Evolutionary conservation across 345 rosid species (phyloP).

Genomic region (Pelargonium nanum): DNA sequence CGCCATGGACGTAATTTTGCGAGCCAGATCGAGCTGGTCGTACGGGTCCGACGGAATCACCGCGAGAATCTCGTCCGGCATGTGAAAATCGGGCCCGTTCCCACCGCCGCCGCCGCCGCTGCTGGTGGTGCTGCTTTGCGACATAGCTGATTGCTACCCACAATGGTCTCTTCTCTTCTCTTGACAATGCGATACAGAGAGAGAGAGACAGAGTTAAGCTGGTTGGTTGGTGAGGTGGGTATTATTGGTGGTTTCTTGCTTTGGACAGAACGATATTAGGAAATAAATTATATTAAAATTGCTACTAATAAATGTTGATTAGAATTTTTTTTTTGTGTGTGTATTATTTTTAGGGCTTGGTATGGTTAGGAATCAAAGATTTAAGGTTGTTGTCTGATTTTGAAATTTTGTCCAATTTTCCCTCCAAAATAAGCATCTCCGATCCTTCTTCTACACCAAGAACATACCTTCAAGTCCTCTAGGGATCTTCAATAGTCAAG

Average conservation of each 20-base stretch:
- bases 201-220: background rate
- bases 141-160: slow-evolving; percentile 14
- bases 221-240: background rate
- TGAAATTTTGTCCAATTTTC: too few relatives aligned
- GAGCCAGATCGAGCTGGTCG: slow-evolving; percentile 92
- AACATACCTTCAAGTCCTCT: too few relatives aligned
- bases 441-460: too few relatives aligned
- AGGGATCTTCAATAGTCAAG: too few relatives aligned
- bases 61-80: slow-evolving; percentile 67
- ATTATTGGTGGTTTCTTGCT: background rate
- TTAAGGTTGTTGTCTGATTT: too few relatives aligned
- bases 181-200: background rate
- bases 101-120: slow-evolving; percentile 19
- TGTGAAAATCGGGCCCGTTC: slow-evolving; percentile 41
- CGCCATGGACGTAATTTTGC: slow-evolving; percentile 94
- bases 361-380: too few relatives aligned
- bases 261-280: background rate
- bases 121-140: slow-evolving; percentile 18
- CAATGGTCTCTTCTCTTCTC: background rate
- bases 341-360: too few relatives aligned
- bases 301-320: too few relatives aligned
- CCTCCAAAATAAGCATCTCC: too few relatives aligned
- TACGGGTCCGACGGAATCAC: slow-evolving; percentile 82
- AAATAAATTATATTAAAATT: too few relatives aligned
- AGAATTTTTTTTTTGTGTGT: too few relatives aligned